Conservation (phyloP, 1,139 yeast genomes). For the Hansenula sp. region DNA sequence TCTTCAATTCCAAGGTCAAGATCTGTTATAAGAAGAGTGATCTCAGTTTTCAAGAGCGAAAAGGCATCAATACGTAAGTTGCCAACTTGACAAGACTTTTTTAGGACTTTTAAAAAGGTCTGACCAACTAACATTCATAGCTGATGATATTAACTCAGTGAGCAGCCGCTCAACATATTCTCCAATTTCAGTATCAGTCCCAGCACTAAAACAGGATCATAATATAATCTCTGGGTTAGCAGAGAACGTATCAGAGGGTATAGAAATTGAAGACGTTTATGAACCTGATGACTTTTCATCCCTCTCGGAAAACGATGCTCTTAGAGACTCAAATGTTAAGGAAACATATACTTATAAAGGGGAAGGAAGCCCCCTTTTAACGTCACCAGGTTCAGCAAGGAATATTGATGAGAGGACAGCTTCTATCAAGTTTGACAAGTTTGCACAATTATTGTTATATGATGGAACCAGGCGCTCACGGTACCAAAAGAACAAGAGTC, state of each 20-base stretch:
- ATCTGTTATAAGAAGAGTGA: slow-evolving; percentile 10
- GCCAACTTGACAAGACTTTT: neutral
- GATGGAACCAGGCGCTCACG: slow-evolving; percentile 14
- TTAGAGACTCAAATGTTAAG: slow-evolving; percentile 11
- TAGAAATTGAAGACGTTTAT: slow-evolving; percentile 14
- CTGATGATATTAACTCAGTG: slow-evolving; percentile 1
- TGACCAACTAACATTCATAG: neutral
- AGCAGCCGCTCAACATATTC: slow-evolving; percentile 16
- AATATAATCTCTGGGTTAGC: slow-evolving; percentile 13
- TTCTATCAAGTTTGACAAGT: slow-evolving; percentile 18
- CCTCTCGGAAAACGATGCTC: slow-evolving; percentile 11
- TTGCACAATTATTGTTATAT: slow-evolving; percentile 20
- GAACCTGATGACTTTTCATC: slow-evolving; percentile 9
- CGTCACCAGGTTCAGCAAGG: neutral
- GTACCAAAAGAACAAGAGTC: neutral
- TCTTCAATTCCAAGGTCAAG: slow-evolving; percentile 3
- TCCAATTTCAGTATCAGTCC: slow-evolving; percentile 20
- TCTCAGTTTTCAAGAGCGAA: slow-evolving; percentile 9
- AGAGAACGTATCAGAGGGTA: slow-evolving; percentile 15
- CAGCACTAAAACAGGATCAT: slow-evolving; percentile 15
- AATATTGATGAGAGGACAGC: neutral
- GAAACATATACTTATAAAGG: slow-evolving; percentile 10
- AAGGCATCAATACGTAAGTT: neutral
- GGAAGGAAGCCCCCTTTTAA: neutral
- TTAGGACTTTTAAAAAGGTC: neutral